Percentiles rank a stretch among this genome's conserved stretches.
These are phyloP conservation scores for Botrytis cinerea DNA, from an alignment of 2,329 filamentous ascomycete genomes.

Conservation along the genomic window DNA sequence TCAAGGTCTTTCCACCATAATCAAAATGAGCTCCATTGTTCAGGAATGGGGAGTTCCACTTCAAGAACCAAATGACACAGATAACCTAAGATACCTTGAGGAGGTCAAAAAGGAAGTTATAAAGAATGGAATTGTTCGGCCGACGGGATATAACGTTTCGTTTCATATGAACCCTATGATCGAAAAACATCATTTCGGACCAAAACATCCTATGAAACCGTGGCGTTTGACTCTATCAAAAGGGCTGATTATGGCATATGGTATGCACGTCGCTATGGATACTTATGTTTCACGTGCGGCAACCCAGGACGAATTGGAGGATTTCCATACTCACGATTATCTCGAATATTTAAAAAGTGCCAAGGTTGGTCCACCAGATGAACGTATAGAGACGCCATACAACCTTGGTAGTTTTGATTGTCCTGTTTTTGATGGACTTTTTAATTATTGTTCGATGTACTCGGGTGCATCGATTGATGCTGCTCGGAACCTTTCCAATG, in stretches of 20 bases:
- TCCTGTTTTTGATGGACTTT: slow-evolving; percentile 93
- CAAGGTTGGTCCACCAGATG: slow-evolving; percentile 64
- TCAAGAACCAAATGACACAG: slow-evolving; percentile 35
- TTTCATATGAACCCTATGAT: slow-evolving; percentile 95
- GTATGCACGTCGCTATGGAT: slow-evolving; percentile 96
- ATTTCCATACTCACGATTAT: slow-evolving; percentile 88
- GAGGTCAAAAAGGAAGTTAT: slow-evolving; percentile 41
- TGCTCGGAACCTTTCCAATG: slow-evolving; percentile 81
- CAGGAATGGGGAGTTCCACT: slow-evolving; percentile 41
- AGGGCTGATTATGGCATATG: slow-evolving; percentile 90
- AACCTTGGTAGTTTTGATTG: slow-evolving; percentile 92
- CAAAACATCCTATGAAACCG: slow-evolving; percentile 98
- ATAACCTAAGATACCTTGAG: slow-evolving; percentile 35
- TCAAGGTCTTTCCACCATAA: background rate
- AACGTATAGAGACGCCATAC: slow-evolving; percentile 65
- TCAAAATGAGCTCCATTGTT: slow-evolving; percentile 40
- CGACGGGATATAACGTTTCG: slow-evolving; percentile 86
- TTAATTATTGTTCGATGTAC: slow-evolving; percentile 92
- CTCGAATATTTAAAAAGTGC: slow-evolving; percentile 82
- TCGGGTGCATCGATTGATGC: slow-evolving; percentile 89
- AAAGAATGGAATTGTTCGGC: slow-evolving; percentile 71
- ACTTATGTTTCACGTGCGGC: slow-evolving; percentile 83
- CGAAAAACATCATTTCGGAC: slow-evolving; percentile 95
- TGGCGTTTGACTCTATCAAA: slow-evolving; percentile 96
- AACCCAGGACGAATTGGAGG: slow-evolving; percentile 81